Evolutionary conservation across 2,329 filamentous ascomycete genomes (phyloP).

Genomic region (Colletotrichum neosansevieriae): DNA sequence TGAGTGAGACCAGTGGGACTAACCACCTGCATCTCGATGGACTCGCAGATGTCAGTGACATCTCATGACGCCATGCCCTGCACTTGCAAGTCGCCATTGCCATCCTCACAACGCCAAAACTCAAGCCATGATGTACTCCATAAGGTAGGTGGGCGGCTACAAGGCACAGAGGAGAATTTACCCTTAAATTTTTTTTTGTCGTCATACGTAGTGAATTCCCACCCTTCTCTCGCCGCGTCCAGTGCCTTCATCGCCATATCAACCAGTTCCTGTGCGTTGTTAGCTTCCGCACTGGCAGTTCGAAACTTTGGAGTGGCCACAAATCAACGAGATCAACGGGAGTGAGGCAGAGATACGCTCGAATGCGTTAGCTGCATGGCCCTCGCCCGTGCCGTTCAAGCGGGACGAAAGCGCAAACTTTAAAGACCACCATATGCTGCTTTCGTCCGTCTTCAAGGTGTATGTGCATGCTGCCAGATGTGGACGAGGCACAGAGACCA

Average conservation of each 20-base stretch:
- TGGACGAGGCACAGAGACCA: slow-evolving; percentile 21
- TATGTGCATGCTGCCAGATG: slow-evolving; percentile 1
- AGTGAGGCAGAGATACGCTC: slow-evolving; percentile 21
- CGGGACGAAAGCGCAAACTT: slow-evolving; percentile 36
- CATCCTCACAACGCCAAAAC: slow-evolving; percentile 15
- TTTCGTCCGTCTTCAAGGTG: slow-evolving; percentile 23
- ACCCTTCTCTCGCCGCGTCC: neutral
- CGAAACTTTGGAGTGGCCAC: slow-evolving; percentile 28
- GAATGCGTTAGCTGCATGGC: slow-evolving; percentile 33
- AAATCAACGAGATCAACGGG: slow-evolving; percentile 4
- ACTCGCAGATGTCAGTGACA: slow-evolving; percentile 1
- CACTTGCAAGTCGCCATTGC: slow-evolving; percentile 6
- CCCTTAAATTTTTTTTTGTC: neutral
- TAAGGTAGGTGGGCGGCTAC: slow-evolving; percentile 3
- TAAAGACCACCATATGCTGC: slow-evolving; percentile 17
- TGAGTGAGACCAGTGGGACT: slow-evolving; percentile 12
- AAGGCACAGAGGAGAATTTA: neutral
- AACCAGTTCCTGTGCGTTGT: slow-evolving; percentile 14
- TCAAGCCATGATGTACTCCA: slow-evolving; percentile 23
- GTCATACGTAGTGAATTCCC: neutral
- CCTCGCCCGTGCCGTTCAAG: slow-evolving; percentile 38
- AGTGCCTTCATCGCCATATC: slow-evolving; percentile 13
- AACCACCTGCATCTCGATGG: slow-evolving; percentile 16
- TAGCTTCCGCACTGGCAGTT: slow-evolving; percentile 32
- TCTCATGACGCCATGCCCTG: slow-evolving; percentile 25